Conservation (phyloP, 306 rosid species). For the Pyrus pyrifolia region DNA sequence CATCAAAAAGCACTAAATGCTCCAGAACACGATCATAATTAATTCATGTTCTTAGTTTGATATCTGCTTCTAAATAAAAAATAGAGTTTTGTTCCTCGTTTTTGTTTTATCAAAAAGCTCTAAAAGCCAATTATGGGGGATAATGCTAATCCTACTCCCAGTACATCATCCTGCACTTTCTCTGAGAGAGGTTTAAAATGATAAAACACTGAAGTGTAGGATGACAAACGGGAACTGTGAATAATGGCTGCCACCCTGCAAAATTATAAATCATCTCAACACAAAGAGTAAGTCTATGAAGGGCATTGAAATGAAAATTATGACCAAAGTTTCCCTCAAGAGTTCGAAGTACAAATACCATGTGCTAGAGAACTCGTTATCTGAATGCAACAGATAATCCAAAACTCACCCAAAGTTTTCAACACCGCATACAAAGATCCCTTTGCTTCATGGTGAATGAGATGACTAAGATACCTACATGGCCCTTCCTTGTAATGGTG, state of each 20-base stretch:
- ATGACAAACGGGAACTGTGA: neutral
- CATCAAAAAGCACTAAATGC: no score
- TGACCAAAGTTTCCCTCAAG: neutral
- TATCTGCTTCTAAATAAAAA: no score
- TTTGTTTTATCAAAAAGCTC: no score
- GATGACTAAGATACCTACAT: constrained; percentile 91
- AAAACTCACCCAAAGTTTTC: constrained; percentile 85
- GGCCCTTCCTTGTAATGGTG: constrained; percentile 80
- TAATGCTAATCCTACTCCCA: neutral
- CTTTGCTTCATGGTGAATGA: constrained; percentile 94
- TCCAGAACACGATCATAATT: no score
- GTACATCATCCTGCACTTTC: neutral
- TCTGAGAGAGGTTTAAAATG: neutral
- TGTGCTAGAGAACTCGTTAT: constrained; percentile 3
- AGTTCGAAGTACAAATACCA: neutral
- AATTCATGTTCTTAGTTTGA: no score
- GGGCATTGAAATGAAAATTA: neutral
- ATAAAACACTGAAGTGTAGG: neutral
- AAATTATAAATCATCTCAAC: neutral
- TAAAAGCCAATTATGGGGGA: no score
- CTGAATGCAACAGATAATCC: constrained; percentile 15
- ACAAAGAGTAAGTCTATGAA: neutral
- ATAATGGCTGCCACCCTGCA: neutral
- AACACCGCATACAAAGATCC: constrained; percentile 83
- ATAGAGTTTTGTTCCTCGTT: no score